Evolutionary conservation across 768 basidiomycete genomes (phyloP).

Genomic region (Lactifluus pinguis): DNA sequence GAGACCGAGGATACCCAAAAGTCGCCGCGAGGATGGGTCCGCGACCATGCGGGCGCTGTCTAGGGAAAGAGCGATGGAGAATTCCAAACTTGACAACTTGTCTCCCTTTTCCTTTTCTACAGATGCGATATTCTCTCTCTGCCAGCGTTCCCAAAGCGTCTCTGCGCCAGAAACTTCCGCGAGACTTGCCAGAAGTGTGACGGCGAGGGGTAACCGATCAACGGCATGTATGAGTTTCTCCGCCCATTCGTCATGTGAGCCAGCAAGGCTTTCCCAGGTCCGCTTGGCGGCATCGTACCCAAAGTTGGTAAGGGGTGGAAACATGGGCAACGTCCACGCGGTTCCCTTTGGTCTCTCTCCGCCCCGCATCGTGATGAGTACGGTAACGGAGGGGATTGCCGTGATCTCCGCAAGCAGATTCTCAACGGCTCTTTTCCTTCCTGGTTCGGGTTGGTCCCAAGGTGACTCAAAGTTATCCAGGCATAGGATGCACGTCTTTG

Average conservation of each 20-base stretch:
- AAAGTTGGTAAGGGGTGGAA: constrained; percentile 8
- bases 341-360: constrained; percentile 12
- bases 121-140: constrained; percentile 7
- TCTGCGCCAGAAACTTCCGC: constrained; percentile 11
- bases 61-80: constrained; percentile 12
- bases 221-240: constrained; percentile 13
- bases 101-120: constrained; percentile 12
- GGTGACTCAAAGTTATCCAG: constrained; percentile 36
- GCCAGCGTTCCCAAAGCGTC: constrained; percentile 15
- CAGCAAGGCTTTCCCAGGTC: constrained; percentile 12
- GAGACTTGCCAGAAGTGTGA: constrained; percentile 8
- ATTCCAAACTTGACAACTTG: constrained; percentile 7
- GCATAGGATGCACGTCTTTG: constrained; percentile 26
- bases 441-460: constrained; percentile 24
- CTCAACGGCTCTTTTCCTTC: constrained; percentile 6
- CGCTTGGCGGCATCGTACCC: constrained; percentile 3
- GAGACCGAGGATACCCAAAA: constrained; percentile 9
- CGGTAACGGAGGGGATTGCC: constrained; percentile 8
- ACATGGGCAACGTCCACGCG: constrained; percentile 12
- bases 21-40: not conserved
- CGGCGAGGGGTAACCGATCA: constrained; percentile 13
- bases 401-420: constrained; percentile 6
- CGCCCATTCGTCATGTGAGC: constrained; percentile 7
- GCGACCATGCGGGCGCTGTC: constrained; percentile 8
- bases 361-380: constrained; percentile 12